Conservation (phyloP, 768 basidiomycete species). For the Tylopilus sp. region DNA sequence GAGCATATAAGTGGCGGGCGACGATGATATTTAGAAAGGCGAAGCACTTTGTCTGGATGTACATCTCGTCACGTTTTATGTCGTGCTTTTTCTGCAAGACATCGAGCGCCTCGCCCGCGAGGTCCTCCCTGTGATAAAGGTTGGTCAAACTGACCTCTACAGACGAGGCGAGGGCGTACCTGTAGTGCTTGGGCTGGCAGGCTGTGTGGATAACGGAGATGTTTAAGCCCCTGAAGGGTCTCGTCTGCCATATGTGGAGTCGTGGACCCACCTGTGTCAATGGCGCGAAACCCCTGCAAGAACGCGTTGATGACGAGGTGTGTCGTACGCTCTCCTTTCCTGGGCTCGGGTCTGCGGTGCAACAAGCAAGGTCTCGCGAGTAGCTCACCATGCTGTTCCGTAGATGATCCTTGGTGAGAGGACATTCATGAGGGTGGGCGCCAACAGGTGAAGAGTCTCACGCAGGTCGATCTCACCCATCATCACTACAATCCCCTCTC, state of each 20-base stretch:
- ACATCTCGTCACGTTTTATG: constrained; percentile 66
- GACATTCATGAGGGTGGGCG: constrained; percentile 25
- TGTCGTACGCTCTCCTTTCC: constrained; percentile 76
- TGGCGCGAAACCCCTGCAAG: constrained; percentile 71
- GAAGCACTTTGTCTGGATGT: constrained; percentile 74
- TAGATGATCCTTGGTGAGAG: constrained; percentile 49
- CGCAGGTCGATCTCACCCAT: neutral
- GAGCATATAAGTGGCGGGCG: constrained; percentile 1
- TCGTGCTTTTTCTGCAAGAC: constrained; percentile 53
- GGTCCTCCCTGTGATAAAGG: constrained; percentile 55
- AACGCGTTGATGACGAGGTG: constrained; percentile 69
- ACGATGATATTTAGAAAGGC: neutral
- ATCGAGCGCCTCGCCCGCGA: constrained; percentile 72
- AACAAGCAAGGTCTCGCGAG: neutral
- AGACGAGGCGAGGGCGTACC: constrained; percentile 33
- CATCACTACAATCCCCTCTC: neutral
- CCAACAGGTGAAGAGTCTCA: constrained; percentile 17
- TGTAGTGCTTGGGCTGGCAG: constrained; percentile 72
- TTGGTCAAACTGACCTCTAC: neutral
- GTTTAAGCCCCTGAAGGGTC: constrained; percentile 15
- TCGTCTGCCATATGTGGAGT: constrained; percentile 18
- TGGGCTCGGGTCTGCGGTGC: constrained; percentile 25
- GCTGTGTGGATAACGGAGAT: constrained; percentile 33
- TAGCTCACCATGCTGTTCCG: constrained; percentile 56
- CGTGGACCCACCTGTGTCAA: constrained; percentile 71